Conservation (phyloP, 176 grass and related monocot genomes). For the Triticum urartu region DNA sequence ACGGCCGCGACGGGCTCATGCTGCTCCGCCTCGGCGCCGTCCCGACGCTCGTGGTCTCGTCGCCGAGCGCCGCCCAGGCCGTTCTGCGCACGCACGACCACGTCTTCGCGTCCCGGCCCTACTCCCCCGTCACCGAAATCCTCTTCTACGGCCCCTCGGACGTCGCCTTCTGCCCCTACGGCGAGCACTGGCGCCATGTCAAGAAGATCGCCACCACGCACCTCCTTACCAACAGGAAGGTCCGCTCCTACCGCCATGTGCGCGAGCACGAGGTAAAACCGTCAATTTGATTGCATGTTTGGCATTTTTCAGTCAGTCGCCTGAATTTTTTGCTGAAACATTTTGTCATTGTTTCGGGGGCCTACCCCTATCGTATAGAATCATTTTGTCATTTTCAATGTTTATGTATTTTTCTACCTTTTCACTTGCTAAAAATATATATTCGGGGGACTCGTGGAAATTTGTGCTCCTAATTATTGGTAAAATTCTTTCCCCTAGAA, state of each 20-base stretch:
- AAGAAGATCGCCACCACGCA: neutral
- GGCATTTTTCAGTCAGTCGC: too few species aligned
- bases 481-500: too few species aligned
- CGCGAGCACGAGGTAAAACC: neutral
- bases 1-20: neutral
- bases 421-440: too few species aligned
- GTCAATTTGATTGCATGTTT: too few species aligned
- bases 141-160: neutral
- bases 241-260: neutral
- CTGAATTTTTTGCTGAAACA: too few species aligned
- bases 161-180: neutral
- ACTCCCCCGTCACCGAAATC: neutral
- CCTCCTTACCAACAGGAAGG: neutral
- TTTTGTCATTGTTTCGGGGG: too few species aligned
- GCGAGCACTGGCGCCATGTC: neutral
- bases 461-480: too few species aligned
- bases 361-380: too few species aligned
- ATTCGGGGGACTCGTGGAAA: too few species aligned
- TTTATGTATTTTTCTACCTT: too few species aligned
- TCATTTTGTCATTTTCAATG: too few species aligned
- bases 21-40: neutral
- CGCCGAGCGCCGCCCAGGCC: neutral
- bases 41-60: neutral
- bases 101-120: neutral
- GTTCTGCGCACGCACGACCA: neutral